Evolutionary conservation across 768 basidiomycete species (phyloP), one percentile per base, ranked within the genome.

Genomic region (Pleurotus tuber-regium): DNA sequence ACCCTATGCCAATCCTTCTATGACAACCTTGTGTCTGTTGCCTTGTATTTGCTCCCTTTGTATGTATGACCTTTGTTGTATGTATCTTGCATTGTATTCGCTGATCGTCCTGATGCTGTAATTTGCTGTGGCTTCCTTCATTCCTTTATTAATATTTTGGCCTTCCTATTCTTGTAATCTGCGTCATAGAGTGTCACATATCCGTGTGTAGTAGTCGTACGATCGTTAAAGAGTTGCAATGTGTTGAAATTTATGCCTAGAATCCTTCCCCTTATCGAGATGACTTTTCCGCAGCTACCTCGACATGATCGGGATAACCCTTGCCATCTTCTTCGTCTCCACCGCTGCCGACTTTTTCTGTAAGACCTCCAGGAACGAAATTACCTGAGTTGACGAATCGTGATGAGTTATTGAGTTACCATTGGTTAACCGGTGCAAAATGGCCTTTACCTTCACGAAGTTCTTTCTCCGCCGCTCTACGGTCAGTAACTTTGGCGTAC

Each of bases 401-500:
- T n/a, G n/a, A n/a, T n/a, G n/a, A n/a, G n/a, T 4, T 10, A 31
- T 29, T 50, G 44, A 29, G 49, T 54, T 25, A 48, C 57, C 4
- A 59, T 63, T 19, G 61, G 55, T 12, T 55, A 57, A 14, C 63
- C 61, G 4, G 63, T n/a, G n/a, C n/a, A 60, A 10, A 63, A 54
- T 31, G 66, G 63, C 21, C 26, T 18, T 35, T 39, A 70, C 74
- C 73, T 64, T 69, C 53, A 2, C 71, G 66, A 9, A 74, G 68
- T 38, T 74, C 70, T 23, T 67, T 51, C 55, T 74, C 73, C 4
- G 68, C 70, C 3, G 65, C 67, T 8, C 55, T 57, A 38, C 57
- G 67, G 51, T 73, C 69, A n/a, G 61, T 63, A 19, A 68, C 65
- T 35, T 67, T 66, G 18, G 69, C 66, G 53, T 69, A 74, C 1